Conservation (phyloP, 768 basidiomycete species). For the Antrodiella citrinella region DNA sequence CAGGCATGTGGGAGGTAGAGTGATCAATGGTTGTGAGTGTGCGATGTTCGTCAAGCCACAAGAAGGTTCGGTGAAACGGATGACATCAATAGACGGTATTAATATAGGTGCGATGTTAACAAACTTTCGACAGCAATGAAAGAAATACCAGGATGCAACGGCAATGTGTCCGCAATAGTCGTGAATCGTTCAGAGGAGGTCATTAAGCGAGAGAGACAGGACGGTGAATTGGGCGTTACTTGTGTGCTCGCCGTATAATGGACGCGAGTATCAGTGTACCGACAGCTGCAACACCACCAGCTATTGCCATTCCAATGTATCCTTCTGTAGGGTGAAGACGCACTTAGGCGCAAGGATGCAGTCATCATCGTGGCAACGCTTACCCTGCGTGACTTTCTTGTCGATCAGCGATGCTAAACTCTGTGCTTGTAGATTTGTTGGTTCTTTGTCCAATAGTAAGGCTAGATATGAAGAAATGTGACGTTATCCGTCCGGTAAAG, state of each 20-base stretch:
- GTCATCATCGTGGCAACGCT: constrained; percentile 10
- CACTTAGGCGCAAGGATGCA: not conserved
- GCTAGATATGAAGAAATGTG: constrained; percentile 34
- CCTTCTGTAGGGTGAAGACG: too few species aligned
- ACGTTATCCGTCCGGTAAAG: not conserved
- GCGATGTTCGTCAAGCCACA: too few species aligned
- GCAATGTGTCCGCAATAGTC: not conserved
- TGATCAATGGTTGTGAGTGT: too few species aligned
- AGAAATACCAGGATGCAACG: not conserved
- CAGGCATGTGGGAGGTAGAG: too few species aligned
- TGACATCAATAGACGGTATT: not conserved
- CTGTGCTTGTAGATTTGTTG: constrained; percentile 86
- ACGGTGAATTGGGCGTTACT: not conserved
- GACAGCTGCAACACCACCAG: constrained; percentile 82
- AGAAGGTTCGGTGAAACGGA: too few species aligned
- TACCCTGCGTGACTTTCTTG: constrained; percentile 74
- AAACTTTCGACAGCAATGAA: not conserved
- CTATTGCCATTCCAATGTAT: constrained; percentile 97
- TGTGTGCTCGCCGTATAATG: constrained; percentile 73
- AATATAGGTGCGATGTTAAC: not conserved
- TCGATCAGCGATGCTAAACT: constrained; percentile 84
- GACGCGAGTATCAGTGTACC: constrained; percentile 68
- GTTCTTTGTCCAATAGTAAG: constrained; percentile 85
- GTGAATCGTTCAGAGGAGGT: not conserved
- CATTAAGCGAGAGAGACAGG: not conserved